phyloP scores from a whole-genome alignment of 352 stramenopile species.

The Phytophthora pseudosyringae region DNA sequence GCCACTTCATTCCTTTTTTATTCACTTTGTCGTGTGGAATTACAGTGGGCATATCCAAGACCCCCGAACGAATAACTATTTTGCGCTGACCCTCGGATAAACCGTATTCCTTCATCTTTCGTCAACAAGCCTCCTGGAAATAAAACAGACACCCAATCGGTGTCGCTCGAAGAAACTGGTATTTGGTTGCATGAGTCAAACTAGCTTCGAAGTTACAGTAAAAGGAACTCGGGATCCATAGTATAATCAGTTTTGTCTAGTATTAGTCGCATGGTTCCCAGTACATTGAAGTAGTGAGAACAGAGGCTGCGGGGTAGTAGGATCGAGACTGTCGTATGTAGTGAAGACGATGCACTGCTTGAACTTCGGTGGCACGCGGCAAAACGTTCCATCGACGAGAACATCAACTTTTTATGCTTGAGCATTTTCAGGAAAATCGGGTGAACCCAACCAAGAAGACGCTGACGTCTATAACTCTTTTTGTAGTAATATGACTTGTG shows the following conservation, averaged over 20 bases:
- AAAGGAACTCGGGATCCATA: background rate
- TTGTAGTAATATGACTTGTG: background rate
- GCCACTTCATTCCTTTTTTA: slow-evolving; percentile 1
- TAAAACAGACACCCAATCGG: slow-evolving; percentile 24
- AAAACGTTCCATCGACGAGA: background rate
- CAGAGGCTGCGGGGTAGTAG: slow-evolving; percentile 10
- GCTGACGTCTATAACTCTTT: background rate
- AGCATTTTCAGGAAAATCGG: background rate
- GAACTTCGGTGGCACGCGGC: background rate
- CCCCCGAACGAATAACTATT: background rate
- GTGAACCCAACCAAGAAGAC: background rate
- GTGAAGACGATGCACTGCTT: background rate
- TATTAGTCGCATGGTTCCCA: too few species aligned
- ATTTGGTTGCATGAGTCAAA: slow-evolving; percentile 15
- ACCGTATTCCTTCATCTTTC: slow-evolving; percentile 7
- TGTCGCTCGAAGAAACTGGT: slow-evolving; percentile 8
- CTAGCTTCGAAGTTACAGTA: slow-evolving; percentile 25
- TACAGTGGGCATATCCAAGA: slow-evolving; percentile 19
- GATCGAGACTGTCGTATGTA: slow-evolving; percentile 1
- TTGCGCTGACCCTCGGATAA: background rate
- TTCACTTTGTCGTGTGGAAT: slow-evolving; percentile 10
- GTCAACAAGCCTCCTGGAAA: slow-evolving; percentile 1
- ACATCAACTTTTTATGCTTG: background rate
- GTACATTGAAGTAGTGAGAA: slow-evolving; percentile 6
- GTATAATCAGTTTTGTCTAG: slow-evolving; percentile 3